Base-by-base conservation (phyloP, 2,329 filamentous ascomycete genomes). In the Calonectria ilicicola region DNA sequence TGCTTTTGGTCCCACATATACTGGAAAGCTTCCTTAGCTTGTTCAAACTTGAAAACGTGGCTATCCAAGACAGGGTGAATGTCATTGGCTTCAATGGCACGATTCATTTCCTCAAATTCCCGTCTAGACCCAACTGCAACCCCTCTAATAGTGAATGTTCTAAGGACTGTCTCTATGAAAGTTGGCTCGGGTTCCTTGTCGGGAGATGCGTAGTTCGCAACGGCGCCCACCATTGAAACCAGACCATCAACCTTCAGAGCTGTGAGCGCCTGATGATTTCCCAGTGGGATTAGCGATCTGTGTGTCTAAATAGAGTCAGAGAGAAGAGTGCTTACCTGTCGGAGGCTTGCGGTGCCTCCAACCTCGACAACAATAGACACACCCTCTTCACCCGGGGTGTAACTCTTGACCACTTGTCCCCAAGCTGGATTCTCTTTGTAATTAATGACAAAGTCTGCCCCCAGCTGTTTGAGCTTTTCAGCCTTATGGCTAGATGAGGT, bases 11-110 rank as follows among this genome's bases (percentile, higher is more conserved):
- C 29, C 19, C 35, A 27, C 4, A 67, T 26, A n/a, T 62, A 67
- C 23, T 53, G 17, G 17, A 42, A 71, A 2, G 69, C 69, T 17
- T 53, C 51, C 12, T 38, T 40, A 1, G 63, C 64, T 9, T 64
- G 14, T 2, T 47, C n/a, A 6, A 71, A 27, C n/a, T 15, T 7
- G 15, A 72, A 72, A 10, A 72, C 23, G 2, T 0, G 9, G 1
- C 47, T 26, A n/a, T 66, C 68, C 10, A 72, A 4, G 8, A 66
- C n/a, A 46, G 64, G 64, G 40, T 66, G 47, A n/a, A 66, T 66
- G 3, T 66, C 35, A 32, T 56, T 21, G 0, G 47, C 47, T 19
- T 66, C 47, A 19, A 66, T 56, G 2, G 47, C 32, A 23, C 42
- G 35, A 7, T 56, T 44, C 47, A 56, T 53, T 8, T 53, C 64